Conservation (phyloP, 1,284 basidiomycete genomes). For the Hemileia vastatrix region DNA sequence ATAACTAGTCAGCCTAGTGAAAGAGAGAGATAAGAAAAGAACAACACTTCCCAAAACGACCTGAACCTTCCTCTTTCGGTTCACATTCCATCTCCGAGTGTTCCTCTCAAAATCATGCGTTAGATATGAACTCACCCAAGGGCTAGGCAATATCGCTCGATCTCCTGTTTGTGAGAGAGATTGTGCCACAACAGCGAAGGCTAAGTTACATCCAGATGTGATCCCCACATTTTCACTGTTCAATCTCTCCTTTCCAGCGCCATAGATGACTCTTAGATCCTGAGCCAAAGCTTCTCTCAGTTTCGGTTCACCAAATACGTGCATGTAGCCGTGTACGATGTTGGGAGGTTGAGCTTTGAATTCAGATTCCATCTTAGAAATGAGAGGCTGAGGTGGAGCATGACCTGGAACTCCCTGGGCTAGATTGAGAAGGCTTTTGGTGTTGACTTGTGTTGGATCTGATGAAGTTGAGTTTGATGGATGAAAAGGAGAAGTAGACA, state of each 20-base stretch:
- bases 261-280: constrained; percentile 61
- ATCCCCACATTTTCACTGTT: constrained; percentile 39
- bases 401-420: constrained; percentile 36
- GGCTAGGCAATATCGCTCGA: constrained; percentile 66
- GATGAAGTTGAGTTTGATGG: too few species aligned
- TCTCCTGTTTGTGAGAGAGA: constrained; percentile 61
- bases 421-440: constrained; percentile 31
- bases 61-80: too few species aligned
- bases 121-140: constrained; percentile 50
- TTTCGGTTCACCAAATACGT: constrained; percentile 56
- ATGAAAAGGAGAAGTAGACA: too few species aligned
- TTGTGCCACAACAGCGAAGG: constrained; percentile 58
- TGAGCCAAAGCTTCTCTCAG: constrained; percentile 55
- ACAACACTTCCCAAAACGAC: too few species aligned
- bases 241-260: constrained; percentile 42
- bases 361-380: constrained; percentile 27
- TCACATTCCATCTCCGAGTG: too few species aligned
- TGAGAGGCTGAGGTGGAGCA: constrained; percentile 26
- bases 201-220: constrained; percentile 61
- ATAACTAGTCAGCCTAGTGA: constrained; percentile 14
- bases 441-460: background rate
- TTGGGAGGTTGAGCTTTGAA: constrained; percentile 12
- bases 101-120: constrained; percentile 17
- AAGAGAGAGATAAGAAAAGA: background rate
- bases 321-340: too few species aligned